Conservation (phyloP, 2,329 filamentous ascomycete genomes). For the Colletotrichum tanaceti region DNA sequence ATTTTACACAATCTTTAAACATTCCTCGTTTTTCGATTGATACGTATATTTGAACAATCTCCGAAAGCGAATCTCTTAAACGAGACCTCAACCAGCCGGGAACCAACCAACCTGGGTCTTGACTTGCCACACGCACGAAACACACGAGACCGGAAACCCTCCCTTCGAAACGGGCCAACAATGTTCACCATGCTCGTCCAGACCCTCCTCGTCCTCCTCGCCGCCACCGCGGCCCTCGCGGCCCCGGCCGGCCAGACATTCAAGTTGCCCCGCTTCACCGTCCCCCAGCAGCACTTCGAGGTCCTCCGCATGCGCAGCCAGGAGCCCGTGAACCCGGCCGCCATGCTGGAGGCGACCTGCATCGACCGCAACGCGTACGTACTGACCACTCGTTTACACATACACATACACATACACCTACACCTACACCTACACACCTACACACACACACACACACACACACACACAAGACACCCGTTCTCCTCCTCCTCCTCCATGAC, state of each 20-base stretch:
- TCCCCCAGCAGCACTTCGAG: conserved; percentile 58
- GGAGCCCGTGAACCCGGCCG: conserved; percentile 54
- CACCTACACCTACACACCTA: too few relatives aligned
- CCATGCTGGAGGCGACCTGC: conserved; percentile 55
- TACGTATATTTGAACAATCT: conserved; percentile 1
- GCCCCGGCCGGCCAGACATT: conserved; percentile 44
- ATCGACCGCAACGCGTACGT: conserved; percentile 56
- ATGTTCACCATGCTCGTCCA: conserved; percentile 51
- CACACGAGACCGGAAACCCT: conserved; percentile 24
- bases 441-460: too few relatives aligned
- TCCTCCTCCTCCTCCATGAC: too few relatives aligned
- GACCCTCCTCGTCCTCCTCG: conserved; percentile 48
- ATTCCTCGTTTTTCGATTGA: background rate
- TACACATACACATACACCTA: background rate
- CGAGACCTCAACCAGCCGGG: background rate
- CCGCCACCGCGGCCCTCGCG: conserved; percentile 49
- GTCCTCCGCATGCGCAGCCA: conserved; percentile 56
- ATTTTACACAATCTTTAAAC: too few relatives aligned
- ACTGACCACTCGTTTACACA: background rate
- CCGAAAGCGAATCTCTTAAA: conserved; percentile 10
- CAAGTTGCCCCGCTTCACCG: conserved; percentile 51
- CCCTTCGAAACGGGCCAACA: too few relatives aligned
- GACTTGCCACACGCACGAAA: conserved; percentile 18
- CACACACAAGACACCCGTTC: background rate
- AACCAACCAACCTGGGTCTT: too few relatives aligned